A percentile compares a stretch with the other conserved stretches of the same genome.
These are phyloP conservation scores for Thelephora terrestris DNA, from an alignment of 1,284 basidiomycete species.

Conservation along the genomic window DNA sequence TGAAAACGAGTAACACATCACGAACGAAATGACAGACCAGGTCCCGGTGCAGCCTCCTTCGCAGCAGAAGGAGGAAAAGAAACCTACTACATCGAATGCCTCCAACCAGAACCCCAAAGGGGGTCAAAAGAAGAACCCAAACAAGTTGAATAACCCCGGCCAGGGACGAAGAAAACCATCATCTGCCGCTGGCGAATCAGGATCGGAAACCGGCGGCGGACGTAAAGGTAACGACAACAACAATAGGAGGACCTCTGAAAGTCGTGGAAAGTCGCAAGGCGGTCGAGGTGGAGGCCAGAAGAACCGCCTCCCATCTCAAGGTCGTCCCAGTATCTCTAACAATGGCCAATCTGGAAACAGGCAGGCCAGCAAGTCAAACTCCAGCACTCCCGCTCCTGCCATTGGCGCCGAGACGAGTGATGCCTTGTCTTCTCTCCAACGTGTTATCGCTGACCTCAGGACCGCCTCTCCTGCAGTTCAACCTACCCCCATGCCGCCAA, in stretches of 20 bases:
- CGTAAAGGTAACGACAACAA: conserved; percentile 52
- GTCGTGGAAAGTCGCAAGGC: conserved; percentile 43
- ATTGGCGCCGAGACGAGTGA: conserved; percentile 42
- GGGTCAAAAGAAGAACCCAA: conserved; percentile 41
- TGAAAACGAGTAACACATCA: conserved; percentile 41
- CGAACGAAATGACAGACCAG: conserved; percentile 76
- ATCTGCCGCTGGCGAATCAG: conserved; percentile 44
- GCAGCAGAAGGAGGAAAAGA: conserved; percentile 31
- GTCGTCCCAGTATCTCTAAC: conserved; percentile 23
- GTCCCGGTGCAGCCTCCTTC: conserved; percentile 40
- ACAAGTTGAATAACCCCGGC: conserved; percentile 36
- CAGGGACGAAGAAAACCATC: conserved; percentile 32
- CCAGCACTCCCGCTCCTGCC: conserved; percentile 37
- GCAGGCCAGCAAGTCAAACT: conserved; percentile 26
- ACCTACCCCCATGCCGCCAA: conserved; percentile 27
- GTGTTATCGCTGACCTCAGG: conserved; percentile 78
- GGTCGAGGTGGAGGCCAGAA: conserved; percentile 43
- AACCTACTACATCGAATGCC: conserved; percentile 57
- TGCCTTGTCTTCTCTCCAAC: conserved; percentile 69
- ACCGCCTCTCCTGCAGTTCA: conserved; percentile 50
- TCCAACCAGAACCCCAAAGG: conserved; percentile 29
- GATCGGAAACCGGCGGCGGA: conserved; percentile 44
- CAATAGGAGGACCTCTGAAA: conserved; percentile 41
- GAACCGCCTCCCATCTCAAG: conserved; percentile 41
- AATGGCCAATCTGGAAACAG: conserved; percentile 20